phyloP scores from a whole-genome alignment of 352 stramenopile genomes.

The Phytophthora chlamydospora region DNA sequence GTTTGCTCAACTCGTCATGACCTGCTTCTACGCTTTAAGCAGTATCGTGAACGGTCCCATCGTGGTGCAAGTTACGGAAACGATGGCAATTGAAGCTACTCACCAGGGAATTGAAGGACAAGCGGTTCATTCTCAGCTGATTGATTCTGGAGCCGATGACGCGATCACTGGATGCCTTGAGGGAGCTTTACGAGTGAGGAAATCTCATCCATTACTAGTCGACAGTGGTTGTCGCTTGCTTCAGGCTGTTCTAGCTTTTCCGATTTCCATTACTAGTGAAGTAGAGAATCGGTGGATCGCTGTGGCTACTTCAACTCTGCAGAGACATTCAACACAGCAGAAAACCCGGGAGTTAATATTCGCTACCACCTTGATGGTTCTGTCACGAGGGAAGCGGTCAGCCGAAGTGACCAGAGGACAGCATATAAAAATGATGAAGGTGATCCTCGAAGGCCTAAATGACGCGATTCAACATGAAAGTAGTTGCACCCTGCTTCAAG shows the following conservation, averaged over 20 bases:
- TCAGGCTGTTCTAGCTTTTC: slow-evolving; percentile 16
- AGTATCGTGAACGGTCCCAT: slow-evolving; percentile 23
- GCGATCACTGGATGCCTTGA: slow-evolving; percentile 33
- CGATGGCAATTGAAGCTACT: background rate
- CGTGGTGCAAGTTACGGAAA: slow-evolving; percentile 2
- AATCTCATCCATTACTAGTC: slow-evolving; percentile 10
- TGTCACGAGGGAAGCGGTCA: slow-evolving; percentile 16
- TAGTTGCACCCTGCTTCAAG: slow-evolving; percentile 17
- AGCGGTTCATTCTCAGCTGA: slow-evolving; percentile 17
- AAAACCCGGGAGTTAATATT: slow-evolving; percentile 18
- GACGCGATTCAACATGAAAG: slow-evolving; percentile 22
- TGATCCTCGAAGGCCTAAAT: slow-evolving; percentile 21
- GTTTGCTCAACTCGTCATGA: slow-evolving; percentile 38
- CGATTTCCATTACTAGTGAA: slow-evolving; percentile 11
- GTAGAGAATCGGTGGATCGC: slow-evolving; percentile 29
- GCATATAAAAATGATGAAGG: slow-evolving; percentile 31
- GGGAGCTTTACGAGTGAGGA: slow-evolving; percentile 18
- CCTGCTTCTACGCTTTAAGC: slow-evolving; percentile 38
- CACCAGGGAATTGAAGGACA: slow-evolving; percentile 5
- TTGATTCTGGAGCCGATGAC: slow-evolving; percentile 21
- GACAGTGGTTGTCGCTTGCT: slow-evolving; percentile 27
- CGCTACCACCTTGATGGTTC: slow-evolving; percentile 18
- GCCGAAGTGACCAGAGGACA: slow-evolving; percentile 6
- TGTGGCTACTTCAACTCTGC: slow-evolving; percentile 22
- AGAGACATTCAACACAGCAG: slow-evolving; percentile 13